These are phyloP conservation scores for Vicia sativa DNA, from an alignment of 306 rosid species.

Conservation along the genomic window DNA sequence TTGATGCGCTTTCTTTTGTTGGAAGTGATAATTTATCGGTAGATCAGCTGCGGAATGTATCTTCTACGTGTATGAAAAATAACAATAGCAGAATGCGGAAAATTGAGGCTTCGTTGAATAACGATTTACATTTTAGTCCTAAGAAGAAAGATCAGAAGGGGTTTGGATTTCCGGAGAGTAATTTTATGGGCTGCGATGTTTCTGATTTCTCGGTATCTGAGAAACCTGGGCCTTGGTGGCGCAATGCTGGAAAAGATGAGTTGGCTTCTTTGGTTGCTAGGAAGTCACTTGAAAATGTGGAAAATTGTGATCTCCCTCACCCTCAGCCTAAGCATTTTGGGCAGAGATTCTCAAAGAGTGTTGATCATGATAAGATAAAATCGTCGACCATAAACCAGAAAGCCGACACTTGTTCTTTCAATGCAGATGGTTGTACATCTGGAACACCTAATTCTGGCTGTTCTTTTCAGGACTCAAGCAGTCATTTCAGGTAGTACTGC, in stretches of 20 bases:
- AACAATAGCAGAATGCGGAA: slow-evolving; percentile 38
- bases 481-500: slow-evolving; percentile 50
- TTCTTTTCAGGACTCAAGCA: slow-evolving; percentile 51
- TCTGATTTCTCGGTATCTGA: slow-evolving; percentile 46
- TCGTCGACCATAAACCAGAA: slow-evolving; percentile 51
- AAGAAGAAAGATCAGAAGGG: slow-evolving; percentile 53
- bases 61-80: slow-evolving; percentile 45
- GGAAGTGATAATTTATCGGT: slow-evolving; percentile 37
- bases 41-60: slow-evolving; percentile 40
- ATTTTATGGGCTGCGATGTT: slow-evolving; percentile 57
- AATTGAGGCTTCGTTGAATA: slow-evolving; percentile 36
- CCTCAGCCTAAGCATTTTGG: slow-evolving; percentile 56
- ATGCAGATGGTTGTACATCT: slow-evolving; percentile 42
- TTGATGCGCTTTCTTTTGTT: slow-evolving; percentile 38
- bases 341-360: slow-evolving; percentile 40
- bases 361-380: slow-evolving; percentile 44
- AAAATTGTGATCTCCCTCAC: slow-evolving; percentile 90
- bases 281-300: slow-evolving; percentile 69
- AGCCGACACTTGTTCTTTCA: slow-evolving; percentile 44
- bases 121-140: slow-evolving; percentile 37
- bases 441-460: slow-evolving; percentile 49
- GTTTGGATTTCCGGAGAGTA: slow-evolving; percentile 52
- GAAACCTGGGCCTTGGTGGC: slow-evolving; percentile 83
- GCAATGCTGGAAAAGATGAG: slow-evolving; percentile 70
- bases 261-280: slow-evolving; percentile 83